Base-by-base conservation (phyloP, 2,329 filamentous ascomycete genomes). In the Ophiostoma novo-ulmi region DNA sequence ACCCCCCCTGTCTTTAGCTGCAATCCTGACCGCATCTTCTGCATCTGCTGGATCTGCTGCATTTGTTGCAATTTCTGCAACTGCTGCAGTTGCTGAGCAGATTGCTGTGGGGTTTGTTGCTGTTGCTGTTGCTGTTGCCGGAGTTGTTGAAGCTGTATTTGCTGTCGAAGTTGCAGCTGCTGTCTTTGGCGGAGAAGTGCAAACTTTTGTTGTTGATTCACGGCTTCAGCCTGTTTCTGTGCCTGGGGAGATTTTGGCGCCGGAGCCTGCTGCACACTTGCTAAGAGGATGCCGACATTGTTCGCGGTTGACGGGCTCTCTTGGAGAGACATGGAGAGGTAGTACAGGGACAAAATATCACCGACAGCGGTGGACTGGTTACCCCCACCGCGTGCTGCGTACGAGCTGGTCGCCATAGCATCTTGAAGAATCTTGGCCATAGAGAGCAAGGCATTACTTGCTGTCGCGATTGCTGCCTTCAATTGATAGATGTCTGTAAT, bases 351-450 rank as follows among this genome's bases (percentile, higher is more conserved):
- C 48, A 99, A 81, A 52, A 99, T 98, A 76, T 99, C 95, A 61
- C 93, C 89, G 35, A 98, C 93, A 1, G 93, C 91, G 64, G 90
- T 89, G 2, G 89, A 86, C 70, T 88, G 87, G 71, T 86, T 86
- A 31, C 87, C 81, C 13, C 85, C 82, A 31, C 84, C 83, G 1
- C 61, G 68, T 14, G 85, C 83, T 31, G 11, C 84, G 80, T 71
- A 72, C 26, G 86, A 85, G 22, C 88, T 89, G 71, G 87, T 93
- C 2, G 94, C 93, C 88, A 97, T 94, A 39, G 92, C 89, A 81
- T 99, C 95, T 79, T 99, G 95, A 74, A 97, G 97, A 48, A 99
- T 99, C 80, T 99, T 99, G 31, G 95, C 95, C 58, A 99, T 82
- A 0, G 95, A 99, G 1, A 99, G 84, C 22, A 99, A 83, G 0